Conservation (phyloP, 441 rosid species). For the Populus hybrid region DNA sequence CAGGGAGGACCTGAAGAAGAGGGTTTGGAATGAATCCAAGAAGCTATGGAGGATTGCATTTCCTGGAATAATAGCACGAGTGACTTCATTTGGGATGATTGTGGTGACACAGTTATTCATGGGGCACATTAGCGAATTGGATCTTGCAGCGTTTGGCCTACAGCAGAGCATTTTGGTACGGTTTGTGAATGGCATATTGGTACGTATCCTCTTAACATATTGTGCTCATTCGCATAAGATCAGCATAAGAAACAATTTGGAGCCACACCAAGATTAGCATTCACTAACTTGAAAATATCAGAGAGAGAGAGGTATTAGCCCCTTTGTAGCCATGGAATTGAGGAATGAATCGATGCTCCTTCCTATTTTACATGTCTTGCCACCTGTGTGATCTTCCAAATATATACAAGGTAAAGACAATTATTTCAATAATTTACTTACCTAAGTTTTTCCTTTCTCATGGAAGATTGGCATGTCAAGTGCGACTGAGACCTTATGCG, state of each 20-base stretch:
- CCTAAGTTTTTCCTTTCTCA: not conserved
- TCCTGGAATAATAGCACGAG: slow-evolving; percentile 35
- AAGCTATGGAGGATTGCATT: slow-evolving; percentile 46
- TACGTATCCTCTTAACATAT: slow-evolving; percentile 17
- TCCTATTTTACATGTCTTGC: not conserved
- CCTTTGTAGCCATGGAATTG: not conserved
- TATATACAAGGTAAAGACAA: not conserved
- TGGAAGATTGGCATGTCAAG: slow-evolving; percentile 78
- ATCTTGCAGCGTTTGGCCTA: slow-evolving; percentile 48
- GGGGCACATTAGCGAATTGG: slow-evolving; percentile 35
- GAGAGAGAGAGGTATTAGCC: not conserved
- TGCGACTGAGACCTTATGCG: slow-evolving; percentile 83
- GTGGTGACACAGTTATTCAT: slow-evolving; percentile 43
- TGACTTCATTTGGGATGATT: slow-evolving; percentile 31
- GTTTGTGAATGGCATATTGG: slow-evolving; percentile 44
- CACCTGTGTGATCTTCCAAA: not conserved
- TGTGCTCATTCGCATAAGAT: too few species aligned
- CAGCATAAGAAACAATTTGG: too few species aligned
- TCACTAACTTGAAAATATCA: too few species aligned
- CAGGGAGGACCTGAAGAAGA: slow-evolving; percentile 14
- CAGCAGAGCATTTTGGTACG: slow-evolving; percentile 34
- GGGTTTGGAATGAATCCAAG: slow-evolving; percentile 49
- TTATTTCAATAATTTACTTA: not conserved
- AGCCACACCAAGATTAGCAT: too few species aligned
- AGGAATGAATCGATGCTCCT: not conserved